These are phyloP conservation scores for Boletellus deceptivus DNA, from an alignment of 1,284 basidiomycete genomes.

Conservation along the genomic window DNA sequence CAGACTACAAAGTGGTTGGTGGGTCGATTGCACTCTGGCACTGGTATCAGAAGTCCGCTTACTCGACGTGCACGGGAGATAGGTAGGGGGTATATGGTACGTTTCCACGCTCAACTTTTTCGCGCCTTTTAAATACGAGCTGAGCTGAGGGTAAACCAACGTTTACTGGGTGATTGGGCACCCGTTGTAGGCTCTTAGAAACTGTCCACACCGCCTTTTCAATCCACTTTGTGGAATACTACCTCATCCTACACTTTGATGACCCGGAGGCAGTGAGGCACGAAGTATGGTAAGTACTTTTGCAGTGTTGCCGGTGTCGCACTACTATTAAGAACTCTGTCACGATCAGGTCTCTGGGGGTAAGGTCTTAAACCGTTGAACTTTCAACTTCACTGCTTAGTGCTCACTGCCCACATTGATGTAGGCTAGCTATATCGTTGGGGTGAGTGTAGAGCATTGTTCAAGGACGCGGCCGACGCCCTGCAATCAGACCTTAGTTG, in stretches of 20 bases:
- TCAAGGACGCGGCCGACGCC: neutral
- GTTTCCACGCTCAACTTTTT: neutral
- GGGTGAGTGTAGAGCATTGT: neutral
- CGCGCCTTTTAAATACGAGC: neutral
- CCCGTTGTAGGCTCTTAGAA: conserved; percentile 2
- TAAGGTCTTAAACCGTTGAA: neutral
- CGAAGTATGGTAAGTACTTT: conserved; percentile 3
- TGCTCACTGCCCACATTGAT: neutral
- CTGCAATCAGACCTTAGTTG: conserved; percentile 2
- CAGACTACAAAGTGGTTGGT: conserved; percentile 4
- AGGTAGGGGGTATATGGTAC: conserved; percentile 6
- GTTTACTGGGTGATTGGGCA: neutral
- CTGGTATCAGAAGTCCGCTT: neutral
- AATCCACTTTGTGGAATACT: conserved; percentile 9
- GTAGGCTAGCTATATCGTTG: conserved; percentile 4
- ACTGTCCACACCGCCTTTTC: conserved; percentile 7
- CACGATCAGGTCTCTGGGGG: conserved; percentile 4
- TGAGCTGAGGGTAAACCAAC: neutral
- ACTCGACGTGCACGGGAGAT: neutral
- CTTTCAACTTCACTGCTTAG: neutral
- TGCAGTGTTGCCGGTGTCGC: neutral
- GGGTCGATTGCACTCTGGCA: neutral
- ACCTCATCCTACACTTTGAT: conserved; percentile 7
- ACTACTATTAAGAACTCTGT: too few relatives aligned
- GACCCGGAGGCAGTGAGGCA: neutral